Percentiles rank a stretch among this genome's conserved stretches.
Conservation (phyloP, 1,284 basidiomycete species). For the Cutaneotrichosporon dermatis region DNA sequence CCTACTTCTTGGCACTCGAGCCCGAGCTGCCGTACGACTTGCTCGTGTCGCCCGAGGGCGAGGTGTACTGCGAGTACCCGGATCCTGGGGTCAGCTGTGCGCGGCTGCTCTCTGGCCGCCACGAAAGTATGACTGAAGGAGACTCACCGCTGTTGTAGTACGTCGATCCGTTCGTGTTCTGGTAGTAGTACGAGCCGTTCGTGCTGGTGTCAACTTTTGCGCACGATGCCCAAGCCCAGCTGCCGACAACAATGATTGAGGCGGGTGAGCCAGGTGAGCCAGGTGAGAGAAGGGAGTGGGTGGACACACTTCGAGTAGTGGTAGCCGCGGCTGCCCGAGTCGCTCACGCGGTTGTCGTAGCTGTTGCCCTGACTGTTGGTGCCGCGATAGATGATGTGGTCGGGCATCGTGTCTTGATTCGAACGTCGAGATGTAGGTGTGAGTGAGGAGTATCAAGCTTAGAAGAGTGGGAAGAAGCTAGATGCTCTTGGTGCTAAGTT, state of each 20-base stretch:
- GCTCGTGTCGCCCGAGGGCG: slow-evolving; percentile 51
- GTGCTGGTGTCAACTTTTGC: slow-evolving; percentile 11
- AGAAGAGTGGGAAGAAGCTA: too few relatives aligned
- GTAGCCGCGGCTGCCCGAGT: slow-evolving; percentile 52
- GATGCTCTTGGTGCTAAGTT: too few relatives aligned
- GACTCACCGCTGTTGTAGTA: slow-evolving; percentile 54
- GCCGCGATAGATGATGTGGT: slow-evolving; percentile 51
- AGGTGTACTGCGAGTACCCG: slow-evolving; percentile 56
- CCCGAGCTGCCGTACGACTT: slow-evolving; percentile 14
- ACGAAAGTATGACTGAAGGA: background rate
- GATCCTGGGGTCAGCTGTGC: slow-evolving; percentile 30
- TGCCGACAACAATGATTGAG: too few relatives aligned
- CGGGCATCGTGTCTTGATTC: slow-evolving; percentile 12
- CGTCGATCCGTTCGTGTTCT: slow-evolving; percentile 58
- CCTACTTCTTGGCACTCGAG: slow-evolving; percentile 8
- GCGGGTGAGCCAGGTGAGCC: too few relatives aligned
- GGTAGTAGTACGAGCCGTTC: slow-evolving; percentile 60
- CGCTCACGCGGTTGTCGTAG: slow-evolving; percentile 51
- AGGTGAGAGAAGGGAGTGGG: too few relatives aligned
- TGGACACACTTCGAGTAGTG: slow-evolving; percentile 56
- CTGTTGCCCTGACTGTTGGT: slow-evolving; percentile 58
- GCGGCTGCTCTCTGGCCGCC: background rate
- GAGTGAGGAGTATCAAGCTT: too few relatives aligned
- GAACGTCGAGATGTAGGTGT: too few relatives aligned
- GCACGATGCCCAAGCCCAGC: background rate